Percentiles rank a stretch among this genome's conserved stretches.
Conservation (phyloP, 805 yeast genomes). For the Kodamaea kakaduensis region DNA sequence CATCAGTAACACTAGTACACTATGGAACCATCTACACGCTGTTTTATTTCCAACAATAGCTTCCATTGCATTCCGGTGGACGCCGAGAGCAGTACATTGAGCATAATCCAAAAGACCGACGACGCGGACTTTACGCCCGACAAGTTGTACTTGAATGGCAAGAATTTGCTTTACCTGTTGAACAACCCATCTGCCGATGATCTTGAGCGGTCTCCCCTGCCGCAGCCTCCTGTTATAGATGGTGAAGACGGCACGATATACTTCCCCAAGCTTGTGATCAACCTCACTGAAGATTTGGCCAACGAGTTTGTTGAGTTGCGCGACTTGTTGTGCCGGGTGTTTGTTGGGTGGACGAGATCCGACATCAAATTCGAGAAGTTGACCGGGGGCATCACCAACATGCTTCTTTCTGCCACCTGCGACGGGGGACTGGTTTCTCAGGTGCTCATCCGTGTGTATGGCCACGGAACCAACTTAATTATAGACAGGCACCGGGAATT, state of each 20-base stretch:
- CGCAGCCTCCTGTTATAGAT: slow-evolving; percentile 1
- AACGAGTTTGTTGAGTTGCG: slow-evolving; percentile 36
- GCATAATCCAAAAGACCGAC: slow-evolving; percentile 6
- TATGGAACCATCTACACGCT: slow-evolving; percentile 18
- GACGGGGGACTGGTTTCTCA: slow-evolving; percentile 6
- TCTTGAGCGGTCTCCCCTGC: slow-evolving; percentile 7
- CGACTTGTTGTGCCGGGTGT: slow-evolving; percentile 37
- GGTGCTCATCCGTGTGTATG: slow-evolving; percentile 66
- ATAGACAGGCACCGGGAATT: slow-evolving; percentile 74
- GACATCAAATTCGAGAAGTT: slow-evolving; percentile 39
- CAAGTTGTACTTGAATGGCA: slow-evolving; percentile 15
- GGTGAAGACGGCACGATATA: slow-evolving; percentile 33
- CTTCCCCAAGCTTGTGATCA: slow-evolving; percentile 42
- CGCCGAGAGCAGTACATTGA: slow-evolving; percentile 9
- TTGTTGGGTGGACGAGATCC: slow-evolving; percentile 39
- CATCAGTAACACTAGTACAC: not conserved
- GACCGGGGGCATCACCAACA: slow-evolving; percentile 64
- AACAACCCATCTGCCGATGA: slow-evolving; percentile 26
- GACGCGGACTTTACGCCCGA: slow-evolving; percentile 17
- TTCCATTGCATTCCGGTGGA: slow-evolving; percentile 26
- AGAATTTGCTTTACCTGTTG: slow-evolving; percentile 23
- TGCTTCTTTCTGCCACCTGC: slow-evolving; percentile 48
- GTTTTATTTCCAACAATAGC: slow-evolving; percentile 22
- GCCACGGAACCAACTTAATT: slow-evolving; percentile 66
- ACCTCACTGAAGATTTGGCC: slow-evolving; percentile 33